Evolutionary conservation across 83 land plant species (phyloP), one percentile per base, ranked within the genome.

Genomic region (Larix sibirica): DNA sequence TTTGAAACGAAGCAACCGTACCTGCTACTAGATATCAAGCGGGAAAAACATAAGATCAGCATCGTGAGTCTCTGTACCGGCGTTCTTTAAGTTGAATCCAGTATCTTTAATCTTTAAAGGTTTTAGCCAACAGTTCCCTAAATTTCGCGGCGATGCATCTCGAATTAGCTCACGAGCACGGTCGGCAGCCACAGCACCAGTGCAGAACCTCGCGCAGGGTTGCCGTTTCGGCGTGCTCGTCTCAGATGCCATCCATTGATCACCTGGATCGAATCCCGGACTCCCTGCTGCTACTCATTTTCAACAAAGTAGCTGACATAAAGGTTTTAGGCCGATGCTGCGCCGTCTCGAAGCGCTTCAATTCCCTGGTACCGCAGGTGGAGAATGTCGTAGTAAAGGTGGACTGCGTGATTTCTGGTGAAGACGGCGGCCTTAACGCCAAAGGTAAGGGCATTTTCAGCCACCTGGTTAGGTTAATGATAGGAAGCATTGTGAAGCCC

Each of bases 321-420:
- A 92, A 92, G 85, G 86, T 93, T 26, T 86, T 94, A 6, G 96
- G 96, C 12, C 90, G 95, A 16, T 94, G 96, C 89, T 89, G 84
- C 77, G 91, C 88, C 47, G 93, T 94, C 58, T 92, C 95, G 10
- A 82, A 81, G 20, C 80, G 96, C 3, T 92, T 94, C 83, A 87
- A 88, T 50, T 63, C 85, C n/a, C 81, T 94, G 26, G 92, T 89
- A 21, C 85, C 90, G 18, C 93, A 89, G 81, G 95, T 92, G 23
- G 93, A 92, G 4, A 67, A 88, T 87, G 92, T 94, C 73, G 77
- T 86, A 26, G 95, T 94, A 62, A 83, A 85, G 21, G 93, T 94
- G 28, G 96, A 94, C 61, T 90, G 95, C 44, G 96, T 92, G 28
- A 84, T 89, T 31, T 81, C 91, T 50, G 86, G 80, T 2, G 70